Base-by-base conservation (phyloP, 306 rosid species). In the Echinosophora koreensis region DNA sequence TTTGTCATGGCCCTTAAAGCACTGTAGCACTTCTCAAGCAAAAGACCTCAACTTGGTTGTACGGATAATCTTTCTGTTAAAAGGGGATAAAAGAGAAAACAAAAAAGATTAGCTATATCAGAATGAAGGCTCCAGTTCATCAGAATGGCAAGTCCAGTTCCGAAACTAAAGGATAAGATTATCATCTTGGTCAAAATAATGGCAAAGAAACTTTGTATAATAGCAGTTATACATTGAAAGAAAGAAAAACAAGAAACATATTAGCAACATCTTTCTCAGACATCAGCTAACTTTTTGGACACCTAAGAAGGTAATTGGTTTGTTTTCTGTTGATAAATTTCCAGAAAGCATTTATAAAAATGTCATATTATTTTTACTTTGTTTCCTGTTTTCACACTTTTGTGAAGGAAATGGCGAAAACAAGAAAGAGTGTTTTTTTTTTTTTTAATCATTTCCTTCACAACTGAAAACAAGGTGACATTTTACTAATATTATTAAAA, bases 1-100 rank as follows among this genome's bases (percentile, higher is more conserved):
- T 65, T 16, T 41, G 64, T 22, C 65, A 41, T 6, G 8, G 49
- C 6, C 76, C 52, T 80, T 57, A 30, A 16, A 70, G 37, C 5
- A n/a, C 27, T 71, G 57, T 60, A 69, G 52, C 47, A 18, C 60
- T 74, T 81, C 77, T 72, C 71, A 84, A 54, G 58, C 74, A 61
- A 28, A 50, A 50, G 59, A 55, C 39, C 32, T 80, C 82, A 75
- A 51, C 71, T 72, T 50, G 80, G 46, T 82, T 82, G 88, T 63
- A 88, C 74, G 0, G 97, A 93, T 77, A 93, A 77, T 82, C 97
- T 86, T 83, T 93, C 97, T 93, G 94, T 76, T 78, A 35, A 77
- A 77, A 77, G 72, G 28, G 68, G 57, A 8, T 5, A 51, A 58
- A 60, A 35, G 38, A 70, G 79, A 66, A 41, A 66, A 59, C 70